Conservation (phyloP, 305 asterid species). For the Striga hermonthica region DNA sequence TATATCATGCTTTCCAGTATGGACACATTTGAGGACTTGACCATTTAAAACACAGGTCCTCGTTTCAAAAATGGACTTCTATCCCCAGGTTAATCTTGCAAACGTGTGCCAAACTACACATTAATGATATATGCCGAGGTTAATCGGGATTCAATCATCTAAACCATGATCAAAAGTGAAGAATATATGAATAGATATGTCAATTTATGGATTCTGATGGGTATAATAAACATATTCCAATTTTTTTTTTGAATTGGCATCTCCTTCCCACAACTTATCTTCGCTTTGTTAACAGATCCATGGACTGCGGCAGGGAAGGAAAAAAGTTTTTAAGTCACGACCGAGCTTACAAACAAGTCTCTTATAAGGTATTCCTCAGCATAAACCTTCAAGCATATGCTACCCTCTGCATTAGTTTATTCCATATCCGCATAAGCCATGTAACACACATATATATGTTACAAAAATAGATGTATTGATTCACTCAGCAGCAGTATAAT, state of each 20-base stretch:
- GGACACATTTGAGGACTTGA: no score
- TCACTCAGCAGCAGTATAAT: neutral
- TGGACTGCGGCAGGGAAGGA: neutral
- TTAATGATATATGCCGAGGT: no score
- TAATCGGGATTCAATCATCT: no score
- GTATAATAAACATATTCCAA: neutral
- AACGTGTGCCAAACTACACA: no score
- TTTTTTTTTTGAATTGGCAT: no score
- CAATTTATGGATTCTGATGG: neutral
- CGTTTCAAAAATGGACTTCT: no score
- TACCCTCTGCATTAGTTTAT: neutral
- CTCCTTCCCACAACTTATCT: neutral
- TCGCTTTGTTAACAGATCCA: neutral
- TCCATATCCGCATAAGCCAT: neutral
- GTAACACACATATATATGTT: no score
- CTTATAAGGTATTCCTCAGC: no score
- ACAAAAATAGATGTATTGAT: neutral
- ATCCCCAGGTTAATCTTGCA: no score
- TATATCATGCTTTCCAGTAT: no score
- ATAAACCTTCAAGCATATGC: conserved; percentile 3
- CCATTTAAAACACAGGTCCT: no score
- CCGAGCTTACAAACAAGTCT: neutral
- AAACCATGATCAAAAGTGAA: neutral
- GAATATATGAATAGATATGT: neutral
- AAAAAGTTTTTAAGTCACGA: neutral